A percentile compares a stretch with the other conserved stretches of the same genome.
Evolutionary conservation across 2,329 filamentous ascomycete genomes (phyloP).

Genomic region (Aureobasidium mangrovei): DNA sequence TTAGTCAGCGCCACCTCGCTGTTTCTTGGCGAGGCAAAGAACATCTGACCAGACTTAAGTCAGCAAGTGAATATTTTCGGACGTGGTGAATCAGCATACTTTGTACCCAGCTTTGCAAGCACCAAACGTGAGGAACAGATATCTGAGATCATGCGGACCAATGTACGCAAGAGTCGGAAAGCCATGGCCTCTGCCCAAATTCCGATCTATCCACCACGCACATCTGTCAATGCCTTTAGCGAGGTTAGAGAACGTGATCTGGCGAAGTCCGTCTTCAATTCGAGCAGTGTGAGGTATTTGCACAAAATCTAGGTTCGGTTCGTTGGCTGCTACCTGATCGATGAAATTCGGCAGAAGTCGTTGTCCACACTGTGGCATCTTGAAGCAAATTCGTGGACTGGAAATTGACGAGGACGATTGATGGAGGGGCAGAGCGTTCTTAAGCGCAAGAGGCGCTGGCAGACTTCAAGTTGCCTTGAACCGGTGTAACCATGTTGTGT

Average conservation of each 20-base stretch:
- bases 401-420: too few species aligned
- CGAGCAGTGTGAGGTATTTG: background rate
- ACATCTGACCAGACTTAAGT: background rate
- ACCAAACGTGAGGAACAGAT: background rate
- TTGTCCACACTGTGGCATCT: background rate
- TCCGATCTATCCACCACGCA: slow-evolving; percentile 1
- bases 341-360: slow-evolving; percentile 1
- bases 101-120: slow-evolving; percentile 5
- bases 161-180: slow-evolving; percentile 1
- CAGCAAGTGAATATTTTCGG: background rate
- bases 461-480: too few species aligned
- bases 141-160: slow-evolving; percentile 2
- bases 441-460: too few species aligned
- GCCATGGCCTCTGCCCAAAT: background rate
- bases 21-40: background rate
- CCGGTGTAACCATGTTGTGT: too few species aligned
- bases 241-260: background rate
- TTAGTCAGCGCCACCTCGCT: background rate
- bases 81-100: background rate
- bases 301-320: background rate
- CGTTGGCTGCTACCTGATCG: background rate
- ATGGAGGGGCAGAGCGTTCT: too few species aligned
- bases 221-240: slow-evolving; percentile 2
- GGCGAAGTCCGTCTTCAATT: background rate
- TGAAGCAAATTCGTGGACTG: background rate